These are phyloP conservation scores for Ophiostoma novo-ulmi DNA, from an alignment of 2,329 filamentous ascomycete species.

Conservation along the genomic window DNA sequence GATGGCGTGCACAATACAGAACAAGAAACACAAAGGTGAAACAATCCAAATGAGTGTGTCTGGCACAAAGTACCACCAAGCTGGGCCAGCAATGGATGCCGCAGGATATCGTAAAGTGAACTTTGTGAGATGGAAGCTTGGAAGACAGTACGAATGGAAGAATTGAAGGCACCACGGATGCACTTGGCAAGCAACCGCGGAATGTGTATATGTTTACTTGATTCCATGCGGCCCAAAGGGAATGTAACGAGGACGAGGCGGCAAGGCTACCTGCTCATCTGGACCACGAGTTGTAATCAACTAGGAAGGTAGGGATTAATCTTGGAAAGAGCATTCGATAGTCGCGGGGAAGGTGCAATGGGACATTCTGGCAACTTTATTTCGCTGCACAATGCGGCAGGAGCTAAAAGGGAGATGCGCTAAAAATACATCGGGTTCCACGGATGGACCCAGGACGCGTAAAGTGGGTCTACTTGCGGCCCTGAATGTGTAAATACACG, in stretches of 20 bases:
- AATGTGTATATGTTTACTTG: background rate
- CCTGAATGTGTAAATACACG: constrained; percentile 1
- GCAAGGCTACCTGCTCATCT: background rate
- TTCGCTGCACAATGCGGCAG: background rate
- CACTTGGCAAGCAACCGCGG: background rate
- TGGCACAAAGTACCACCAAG: background rate
- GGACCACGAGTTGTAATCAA: background rate
- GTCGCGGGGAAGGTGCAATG: background rate
- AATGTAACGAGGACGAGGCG: background rate
- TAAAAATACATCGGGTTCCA: constrained; percentile 11
- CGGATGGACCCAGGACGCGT: background rate
- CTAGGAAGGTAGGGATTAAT: background rate
- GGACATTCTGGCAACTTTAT: background rate
- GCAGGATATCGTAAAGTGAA: background rate
- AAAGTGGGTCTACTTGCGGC: background rate
- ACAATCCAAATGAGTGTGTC: background rate
- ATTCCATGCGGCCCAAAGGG: background rate
- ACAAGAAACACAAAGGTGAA: background rate
- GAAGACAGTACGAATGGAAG: background rate
- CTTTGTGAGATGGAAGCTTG: background rate
- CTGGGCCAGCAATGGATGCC: background rate
- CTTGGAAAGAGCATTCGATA: background rate
- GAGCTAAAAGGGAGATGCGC: constrained; percentile 10
- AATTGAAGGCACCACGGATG: background rate
- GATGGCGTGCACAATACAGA: background rate